Conservation (phyloP, 345 rosid species). For the Dipteronia sinensis region DNA sequence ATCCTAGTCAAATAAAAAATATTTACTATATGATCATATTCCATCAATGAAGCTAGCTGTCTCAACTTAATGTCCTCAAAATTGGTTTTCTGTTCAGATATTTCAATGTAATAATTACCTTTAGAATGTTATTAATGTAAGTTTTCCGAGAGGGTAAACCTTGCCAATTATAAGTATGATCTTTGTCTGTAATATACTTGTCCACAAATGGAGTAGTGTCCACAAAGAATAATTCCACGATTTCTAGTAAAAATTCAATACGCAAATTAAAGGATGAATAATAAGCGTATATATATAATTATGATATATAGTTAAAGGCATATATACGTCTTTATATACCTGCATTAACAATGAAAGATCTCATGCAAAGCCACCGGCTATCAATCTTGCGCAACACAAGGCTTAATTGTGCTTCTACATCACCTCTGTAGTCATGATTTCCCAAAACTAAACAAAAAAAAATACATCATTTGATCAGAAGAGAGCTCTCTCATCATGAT, state of each 20-base stretch:
- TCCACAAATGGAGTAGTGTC: conserved; percentile 41
- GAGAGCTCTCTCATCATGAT: too few species aligned
- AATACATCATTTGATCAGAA: too few species aligned
- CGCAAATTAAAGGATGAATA: too few species aligned
- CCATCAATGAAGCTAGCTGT: neutral
- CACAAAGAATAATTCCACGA: conserved; percentile 30
- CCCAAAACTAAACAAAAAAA: conserved; percentile 32
- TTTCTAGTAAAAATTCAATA: conserved; percentile 17
- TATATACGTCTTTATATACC: conserved; percentile 1
- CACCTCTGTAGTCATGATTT: too few species aligned
- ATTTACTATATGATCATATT: neutral
- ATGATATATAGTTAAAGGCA: too few species aligned
- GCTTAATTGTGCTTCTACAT: too few species aligned
- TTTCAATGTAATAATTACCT: conserved; percentile 22
- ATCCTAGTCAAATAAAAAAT: conserved; percentile 31
- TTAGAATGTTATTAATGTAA: conserved; percentile 23
- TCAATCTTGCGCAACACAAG: conserved; percentile 25
- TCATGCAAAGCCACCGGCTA: conserved; percentile 33
- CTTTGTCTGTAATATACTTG: conserved; percentile 23
- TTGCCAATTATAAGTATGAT: conserved; percentile 38
- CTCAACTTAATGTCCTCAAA: neutral
- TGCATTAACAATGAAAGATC: conserved; percentile 31
- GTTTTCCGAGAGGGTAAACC: conserved; percentile 26
- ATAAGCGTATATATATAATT: neutral
- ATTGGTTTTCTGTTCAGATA: neutral